Percentiles rank a stretch among this genome's conserved stretches.
These are phyloP conservation scores for Megacollybia platyphylla DNA, from an alignment of 1,284 basidiomycete species.

Conservation along the genomic window DNA sequence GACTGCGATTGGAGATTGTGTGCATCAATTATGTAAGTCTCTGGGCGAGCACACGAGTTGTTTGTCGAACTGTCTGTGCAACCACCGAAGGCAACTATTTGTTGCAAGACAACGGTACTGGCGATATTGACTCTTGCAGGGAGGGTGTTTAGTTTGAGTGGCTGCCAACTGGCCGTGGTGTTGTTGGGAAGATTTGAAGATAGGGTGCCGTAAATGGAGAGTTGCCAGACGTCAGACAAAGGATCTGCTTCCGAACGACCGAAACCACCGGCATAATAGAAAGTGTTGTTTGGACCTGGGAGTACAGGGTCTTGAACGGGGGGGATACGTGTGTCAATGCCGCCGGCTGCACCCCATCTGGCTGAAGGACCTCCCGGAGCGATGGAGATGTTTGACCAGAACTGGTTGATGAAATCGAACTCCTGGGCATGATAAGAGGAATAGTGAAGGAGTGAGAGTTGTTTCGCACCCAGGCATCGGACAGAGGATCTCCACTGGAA, in stretches of 20 bases:
- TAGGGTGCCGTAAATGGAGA: constrained; percentile 54
- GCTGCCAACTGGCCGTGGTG: constrained; percentile 47
- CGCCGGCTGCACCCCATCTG: constrained; percentile 59
- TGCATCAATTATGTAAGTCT: constrained; percentile 42
- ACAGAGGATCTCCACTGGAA: constrained; percentile 31
- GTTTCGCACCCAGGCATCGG: constrained; percentile 57
- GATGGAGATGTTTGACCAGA: constrained; percentile 52
- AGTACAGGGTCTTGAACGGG: constrained; percentile 27
- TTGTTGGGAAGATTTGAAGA: constrained; percentile 48
- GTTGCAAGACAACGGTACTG: constrained; percentile 38
- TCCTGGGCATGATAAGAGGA: constrained; percentile 28
- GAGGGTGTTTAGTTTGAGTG: constrained; percentile 22
- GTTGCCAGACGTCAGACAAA: constrained; percentile 54
- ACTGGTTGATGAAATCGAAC: constrained; percentile 59
- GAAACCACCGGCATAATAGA: constrained; percentile 55
- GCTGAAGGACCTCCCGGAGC: constrained; percentile 40
- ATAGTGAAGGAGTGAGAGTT: not conserved
- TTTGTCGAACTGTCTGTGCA: constrained; percentile 33
- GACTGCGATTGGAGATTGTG: constrained; percentile 20
- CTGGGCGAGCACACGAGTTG: constrained; percentile 40
- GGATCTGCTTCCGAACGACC: constrained; percentile 30
- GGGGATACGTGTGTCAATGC: constrained; percentile 41
- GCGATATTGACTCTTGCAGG: constrained; percentile 33
- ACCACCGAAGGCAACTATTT: constrained; percentile 46
- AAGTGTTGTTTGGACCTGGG: constrained; percentile 48